Percentiles rank a stretch among this genome's conserved stretches.
Evolutionary conservation across 2,329 filamentous ascomycete species (phyloP).

Genomic region (Epichloe sibirici): DNA sequence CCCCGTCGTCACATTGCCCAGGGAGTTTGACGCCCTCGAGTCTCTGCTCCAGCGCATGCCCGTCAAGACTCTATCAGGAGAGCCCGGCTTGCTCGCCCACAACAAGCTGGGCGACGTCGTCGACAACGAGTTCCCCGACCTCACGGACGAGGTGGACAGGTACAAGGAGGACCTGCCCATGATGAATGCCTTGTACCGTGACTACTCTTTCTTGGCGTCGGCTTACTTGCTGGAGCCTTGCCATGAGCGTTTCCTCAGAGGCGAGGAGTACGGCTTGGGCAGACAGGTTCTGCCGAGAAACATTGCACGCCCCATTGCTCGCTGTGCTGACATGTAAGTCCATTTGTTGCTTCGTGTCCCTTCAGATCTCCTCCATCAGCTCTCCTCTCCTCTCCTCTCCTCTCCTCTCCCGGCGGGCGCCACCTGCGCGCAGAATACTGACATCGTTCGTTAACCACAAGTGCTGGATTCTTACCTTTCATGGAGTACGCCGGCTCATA

Average conservation of each 20-base stretch:
- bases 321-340: constrained; percentile 74
- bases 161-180: constrained; percentile 61
- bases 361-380: not conserved
- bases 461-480: constrained; percentile 73
- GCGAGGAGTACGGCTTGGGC: constrained; percentile 66
- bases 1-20: constrained; percentile 51
- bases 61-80: constrained; percentile 60
- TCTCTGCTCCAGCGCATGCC: constrained; percentile 66
- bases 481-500: constrained; percentile 72
- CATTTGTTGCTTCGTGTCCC: not conserved
- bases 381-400: too few relatives aligned
- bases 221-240: constrained; percentile 88
- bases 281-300: constrained; percentile 59
- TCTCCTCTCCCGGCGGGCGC: too few relatives aligned
- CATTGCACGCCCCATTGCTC: constrained; percentile 71
- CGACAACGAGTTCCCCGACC: constrained; percentile 60
- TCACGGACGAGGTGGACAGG: constrained; percentile 60
- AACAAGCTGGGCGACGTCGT: constrained; percentile 67
- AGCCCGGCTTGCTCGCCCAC: constrained; percentile 63
- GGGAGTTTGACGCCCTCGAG: constrained; percentile 61
- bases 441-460: constrained; percentile 8
- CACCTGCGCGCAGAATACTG: not conserved
- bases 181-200: constrained; percentile 78
- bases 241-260: constrained; percentile 59
- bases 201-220: constrained; percentile 84